Percentiles rank a stretch among this genome's conserved stretches.
phyloP scores from a whole-genome alignment of 768 basidiomycete species.

The Naganishia onofrii region DNA sequence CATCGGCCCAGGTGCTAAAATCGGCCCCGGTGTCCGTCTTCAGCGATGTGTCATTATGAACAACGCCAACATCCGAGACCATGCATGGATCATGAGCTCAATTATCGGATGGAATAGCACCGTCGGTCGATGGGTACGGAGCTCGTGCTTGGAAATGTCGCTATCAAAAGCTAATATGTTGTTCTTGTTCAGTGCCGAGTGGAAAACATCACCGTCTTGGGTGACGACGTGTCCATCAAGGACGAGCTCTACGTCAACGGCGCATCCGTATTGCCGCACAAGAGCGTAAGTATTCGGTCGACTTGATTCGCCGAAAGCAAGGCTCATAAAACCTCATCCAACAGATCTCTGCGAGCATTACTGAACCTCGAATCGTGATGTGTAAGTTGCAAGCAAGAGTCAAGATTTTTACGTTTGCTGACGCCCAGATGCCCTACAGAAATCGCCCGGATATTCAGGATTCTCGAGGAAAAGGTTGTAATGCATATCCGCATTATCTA shows the following conservation, averaged over 20 bases:
- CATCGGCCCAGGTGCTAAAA: slow-evolving; percentile 55
- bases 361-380: slow-evolving; percentile 53
- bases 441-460: slow-evolving; percentile 1
- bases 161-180: neutral
- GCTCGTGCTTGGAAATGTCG: slow-evolving; percentile 10
- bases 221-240: slow-evolving; percentile 57
- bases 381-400: slow-evolving; percentile 21
- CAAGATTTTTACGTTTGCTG: neutral
- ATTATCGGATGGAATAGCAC: slow-evolving; percentile 56
- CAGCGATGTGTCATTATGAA: slow-evolving; percentile 57
- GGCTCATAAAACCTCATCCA: neutral
- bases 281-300: slow-evolving; percentile 45
- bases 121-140: slow-evolving; percentile 52
- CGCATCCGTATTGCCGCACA: slow-evolving; percentile 53
- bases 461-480: slow-evolving; percentile 19
- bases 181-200: slow-evolving; percentile 42
- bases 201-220: slow-evolving; percentile 55
- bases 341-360: slow-evolving; percentile 51
- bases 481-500: slow-evolving; percentile 19
- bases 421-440: neutral
- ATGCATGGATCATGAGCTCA: slow-evolving; percentile 56
- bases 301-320: too few species aligned
- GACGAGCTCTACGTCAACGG: slow-evolving; percentile 56
- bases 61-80: slow-evolving; percentile 55
- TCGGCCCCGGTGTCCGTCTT: slow-evolving; percentile 55